Evolutionary conservation across 2,329 filamentous ascomycete species (phyloP).

Genomic region (Botrytis fragariae): DNA sequence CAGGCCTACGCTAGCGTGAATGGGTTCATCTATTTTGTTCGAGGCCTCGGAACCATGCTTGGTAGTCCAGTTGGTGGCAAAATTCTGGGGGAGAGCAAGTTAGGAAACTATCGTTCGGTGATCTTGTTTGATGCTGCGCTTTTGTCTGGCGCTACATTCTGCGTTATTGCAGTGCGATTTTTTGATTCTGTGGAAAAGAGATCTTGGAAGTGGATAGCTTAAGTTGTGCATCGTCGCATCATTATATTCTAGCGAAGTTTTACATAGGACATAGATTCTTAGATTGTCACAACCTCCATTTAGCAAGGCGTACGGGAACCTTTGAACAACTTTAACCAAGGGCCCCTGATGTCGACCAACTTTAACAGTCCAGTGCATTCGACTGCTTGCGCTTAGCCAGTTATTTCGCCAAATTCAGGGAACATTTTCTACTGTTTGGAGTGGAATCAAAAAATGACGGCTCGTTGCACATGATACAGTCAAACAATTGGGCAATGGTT

Average conservation of each 20-base stretch:
- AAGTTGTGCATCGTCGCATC: not conserved
- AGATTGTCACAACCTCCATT: not conserved
- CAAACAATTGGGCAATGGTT: not conserved
- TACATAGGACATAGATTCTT: not conserved
- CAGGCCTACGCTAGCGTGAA: constrained; percentile 48
- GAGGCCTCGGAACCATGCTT: constrained; percentile 46
- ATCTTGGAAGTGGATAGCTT: constrained; percentile 44
- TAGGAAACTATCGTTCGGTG: constrained; percentile 41
- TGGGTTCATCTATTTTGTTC: constrained; percentile 47
- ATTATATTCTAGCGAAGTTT: not conserved
- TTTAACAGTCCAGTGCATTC: not conserved
- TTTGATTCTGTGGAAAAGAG: constrained; percentile 41
- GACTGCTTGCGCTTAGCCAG: not conserved
- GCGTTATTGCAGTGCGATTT: constrained; percentile 45
- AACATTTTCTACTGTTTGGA: not conserved
- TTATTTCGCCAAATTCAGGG: not conserved
- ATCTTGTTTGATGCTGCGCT: constrained; percentile 42
- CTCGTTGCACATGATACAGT: not conserved
- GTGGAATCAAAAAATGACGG: not conserved
- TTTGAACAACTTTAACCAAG: not conserved
- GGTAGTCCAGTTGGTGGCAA: constrained; percentile 46
- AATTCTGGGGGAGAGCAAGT: constrained; percentile 40
- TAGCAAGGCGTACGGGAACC: not conserved
- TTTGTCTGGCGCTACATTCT: constrained; percentile 41
- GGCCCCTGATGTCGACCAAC: not conserved